phyloP scores from a whole-genome alignment of 805 yeast species.

The Hermanozyma aechmeae region DNA sequence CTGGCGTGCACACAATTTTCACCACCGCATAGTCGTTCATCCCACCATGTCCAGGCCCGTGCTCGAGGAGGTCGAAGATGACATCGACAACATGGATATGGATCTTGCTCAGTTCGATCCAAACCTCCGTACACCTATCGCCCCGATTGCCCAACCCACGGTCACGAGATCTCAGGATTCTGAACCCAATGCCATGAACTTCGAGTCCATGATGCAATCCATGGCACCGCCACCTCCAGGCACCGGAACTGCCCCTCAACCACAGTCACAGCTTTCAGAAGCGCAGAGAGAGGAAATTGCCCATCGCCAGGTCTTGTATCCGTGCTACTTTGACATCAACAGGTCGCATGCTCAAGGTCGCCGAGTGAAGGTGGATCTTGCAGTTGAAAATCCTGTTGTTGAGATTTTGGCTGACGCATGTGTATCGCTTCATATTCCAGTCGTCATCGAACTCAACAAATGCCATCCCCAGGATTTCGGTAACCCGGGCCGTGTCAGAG shows the following conservation, averaged over 20 bases:
- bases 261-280: slow-evolving; percentile 5
- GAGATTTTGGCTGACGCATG: slow-evolving; percentile 72
- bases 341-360: slow-evolving; percentile 78
- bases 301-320: slow-evolving; percentile 70
- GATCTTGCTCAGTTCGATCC: slow-evolving; percentile 88
- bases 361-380: slow-evolving; percentile 56
- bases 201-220: slow-evolving; percentile 3
- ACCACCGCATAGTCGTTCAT: too few species aligned
- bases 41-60: too few species aligned
- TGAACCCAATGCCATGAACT: slow-evolving; percentile 10
- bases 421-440: slow-evolving; percentile 27
- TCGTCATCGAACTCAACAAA: slow-evolving; percentile 68
- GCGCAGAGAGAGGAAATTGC: slow-evolving; percentile 53
- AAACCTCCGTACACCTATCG: slow-evolving; percentile 53
- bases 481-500: slow-evolving; percentile 92
- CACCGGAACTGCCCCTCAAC: slow-evolving; percentile 1
- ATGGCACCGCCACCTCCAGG: slow-evolving; percentile 6
- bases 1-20: too few species aligned
- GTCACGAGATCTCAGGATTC: slow-evolving; percentile 54
- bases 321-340: slow-evolving; percentile 81
- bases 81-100: slow-evolving; percentile 87
- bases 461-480: slow-evolving; percentile 96
- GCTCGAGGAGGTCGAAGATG: slow-evolving; percentile 71
- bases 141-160: slow-evolving; percentile 51
- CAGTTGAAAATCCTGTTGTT: slow-evolving; percentile 85